Percentiles rank a stretch among this genome's conserved stretches.
phyloP scores from a whole-genome alignment of 352 stramenopile genomes.

The Globisporangium orthogonon region DNA sequence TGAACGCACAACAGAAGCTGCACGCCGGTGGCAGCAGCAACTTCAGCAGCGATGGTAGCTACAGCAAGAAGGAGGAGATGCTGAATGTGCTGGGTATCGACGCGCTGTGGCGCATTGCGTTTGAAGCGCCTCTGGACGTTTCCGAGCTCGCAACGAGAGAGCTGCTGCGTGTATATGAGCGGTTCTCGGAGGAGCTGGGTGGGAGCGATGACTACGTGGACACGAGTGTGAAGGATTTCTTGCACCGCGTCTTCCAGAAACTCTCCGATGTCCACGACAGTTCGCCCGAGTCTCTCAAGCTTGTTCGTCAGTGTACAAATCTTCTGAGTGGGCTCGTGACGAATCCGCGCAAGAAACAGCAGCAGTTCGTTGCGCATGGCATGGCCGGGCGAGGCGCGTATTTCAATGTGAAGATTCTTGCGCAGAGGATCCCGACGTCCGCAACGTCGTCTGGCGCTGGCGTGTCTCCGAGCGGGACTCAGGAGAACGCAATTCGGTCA shows the following conservation, averaged over 20 bases:
- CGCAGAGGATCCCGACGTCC: constrained; percentile 66
- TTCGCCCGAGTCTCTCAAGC: constrained; percentile 41
- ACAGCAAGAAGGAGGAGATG: constrained; percentile 12
- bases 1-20: constrained; percentile 61
- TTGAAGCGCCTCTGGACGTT: constrained; percentile 71
- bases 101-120: constrained; percentile 78
- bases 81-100: constrained; percentile 65
- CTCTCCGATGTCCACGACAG: constrained; percentile 44
- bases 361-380: constrained; percentile 47
- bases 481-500: constrained; percentile 55
- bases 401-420: constrained; percentile 76
- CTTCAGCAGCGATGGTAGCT: background rate
- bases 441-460: constrained; percentile 4
- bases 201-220: constrained; percentile 28
- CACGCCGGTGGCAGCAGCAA: constrained; percentile 7
- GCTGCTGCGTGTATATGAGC: constrained; percentile 75
- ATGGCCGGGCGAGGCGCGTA: constrained; percentile 62
- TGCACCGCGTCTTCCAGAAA: constrained; percentile 74
- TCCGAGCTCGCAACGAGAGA: constrained; percentile 73
- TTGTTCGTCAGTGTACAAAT: constrained; percentile 75
- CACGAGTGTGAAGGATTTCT: constrained; percentile 62
- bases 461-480: constrained; percentile 16
- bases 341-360: constrained; percentile 41
- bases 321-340: constrained; percentile 64
- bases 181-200: constrained; percentile 30